Percentiles rank a stretch among this genome's conserved stretches.
These are phyloP conservation scores for Pichia cactophila DNA, from an alignment of 1,139 yeast species.

Conservation along the genomic window DNA sequence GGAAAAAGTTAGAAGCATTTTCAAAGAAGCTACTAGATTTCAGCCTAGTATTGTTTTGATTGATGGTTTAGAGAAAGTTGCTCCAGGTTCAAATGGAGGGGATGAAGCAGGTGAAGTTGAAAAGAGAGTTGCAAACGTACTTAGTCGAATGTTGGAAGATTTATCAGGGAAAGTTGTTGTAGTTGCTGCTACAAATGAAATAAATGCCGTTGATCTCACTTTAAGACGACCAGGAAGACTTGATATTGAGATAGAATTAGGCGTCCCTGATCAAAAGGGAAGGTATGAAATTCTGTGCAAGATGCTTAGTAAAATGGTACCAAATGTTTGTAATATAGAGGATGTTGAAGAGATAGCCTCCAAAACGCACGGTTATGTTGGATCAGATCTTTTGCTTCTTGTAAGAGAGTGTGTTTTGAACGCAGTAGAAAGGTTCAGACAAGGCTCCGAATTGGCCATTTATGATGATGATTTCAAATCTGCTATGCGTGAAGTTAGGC, in stretches of 20 bases:
- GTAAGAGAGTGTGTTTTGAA: slow-evolving; percentile 85
- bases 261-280: slow-evolving; percentile 67
- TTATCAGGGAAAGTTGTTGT: slow-evolving; percentile 54
- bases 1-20: slow-evolving; percentile 68
- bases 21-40: slow-evolving; percentile 72
- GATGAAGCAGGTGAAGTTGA: slow-evolving; percentile 90
- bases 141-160: slow-evolving; percentile 85
- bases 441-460: slow-evolving; percentile 12
- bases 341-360: slow-evolving; percentile 56
- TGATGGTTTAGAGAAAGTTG: slow-evolving; percentile 89
- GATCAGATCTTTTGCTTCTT: slow-evolving; percentile 84
- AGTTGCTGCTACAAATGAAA: slow-evolving; percentile 53
- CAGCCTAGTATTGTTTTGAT: slow-evolving; percentile 84
- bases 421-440: slow-evolving; percentile 50
- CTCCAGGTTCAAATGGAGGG: slow-evolving; percentile 61
- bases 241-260: slow-evolving; percentile 78
- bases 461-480: slow-evolving; percentile 47
- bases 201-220: slow-evolving; percentile 77
- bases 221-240: slow-evolving; percentile 88
- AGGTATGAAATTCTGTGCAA: slow-evolving; percentile 55
- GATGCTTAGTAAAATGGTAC: slow-evolving; percentile 54
- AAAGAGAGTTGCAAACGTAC: slow-evolving; percentile 76
- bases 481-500: slow-evolving; percentile 74
- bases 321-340: slow-evolving; percentile 45
- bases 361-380: slow-evolving; percentile 69